Conservation (phyloP, 2,329 filamentous ascomycete genomes). For the Pestalotiopsis sp. region DNA sequence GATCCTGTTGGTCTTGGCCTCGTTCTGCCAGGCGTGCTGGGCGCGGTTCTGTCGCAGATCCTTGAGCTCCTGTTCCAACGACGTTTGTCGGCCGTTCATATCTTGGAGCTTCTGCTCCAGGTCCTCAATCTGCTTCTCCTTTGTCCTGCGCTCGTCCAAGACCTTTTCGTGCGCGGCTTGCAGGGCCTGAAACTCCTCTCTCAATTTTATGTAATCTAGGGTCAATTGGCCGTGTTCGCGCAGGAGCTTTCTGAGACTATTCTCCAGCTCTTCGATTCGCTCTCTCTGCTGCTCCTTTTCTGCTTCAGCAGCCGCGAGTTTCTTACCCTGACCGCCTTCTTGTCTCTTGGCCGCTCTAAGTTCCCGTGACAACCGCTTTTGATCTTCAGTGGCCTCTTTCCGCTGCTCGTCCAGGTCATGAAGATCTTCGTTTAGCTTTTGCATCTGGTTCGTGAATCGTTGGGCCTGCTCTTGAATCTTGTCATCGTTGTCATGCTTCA, state of each 20-base stretch:
- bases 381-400: too few species aligned
- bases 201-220: neutral
- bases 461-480: too few species aligned
- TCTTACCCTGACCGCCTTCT: too few species aligned
- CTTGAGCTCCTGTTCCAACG: neutral
- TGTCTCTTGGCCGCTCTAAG: too few species aligned
- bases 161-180: neutral
- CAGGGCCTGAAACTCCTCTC: conserved; percentile 1
- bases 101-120: neutral
- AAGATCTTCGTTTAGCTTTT: too few species aligned
- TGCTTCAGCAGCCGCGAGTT: too few species aligned
- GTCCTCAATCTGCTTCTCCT: neutral
- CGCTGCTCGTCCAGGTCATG: too few species aligned
- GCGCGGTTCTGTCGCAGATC: neutral
- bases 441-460: too few species aligned
- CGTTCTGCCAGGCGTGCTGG: neutral
- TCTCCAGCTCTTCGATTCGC: neutral
- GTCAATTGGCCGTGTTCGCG: neutral
- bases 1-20: neutral
- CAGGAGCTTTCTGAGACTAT: too few species aligned
- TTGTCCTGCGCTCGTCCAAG: neutral
- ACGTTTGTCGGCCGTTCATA: neutral
- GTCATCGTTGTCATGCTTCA: too few species aligned
- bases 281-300: too few species aligned
- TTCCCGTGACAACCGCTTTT: too few species aligned